Evolutionary conservation across 1,139 yeast species (phyloP).

Genomic region (Geotrichum histeridarum): DNA sequence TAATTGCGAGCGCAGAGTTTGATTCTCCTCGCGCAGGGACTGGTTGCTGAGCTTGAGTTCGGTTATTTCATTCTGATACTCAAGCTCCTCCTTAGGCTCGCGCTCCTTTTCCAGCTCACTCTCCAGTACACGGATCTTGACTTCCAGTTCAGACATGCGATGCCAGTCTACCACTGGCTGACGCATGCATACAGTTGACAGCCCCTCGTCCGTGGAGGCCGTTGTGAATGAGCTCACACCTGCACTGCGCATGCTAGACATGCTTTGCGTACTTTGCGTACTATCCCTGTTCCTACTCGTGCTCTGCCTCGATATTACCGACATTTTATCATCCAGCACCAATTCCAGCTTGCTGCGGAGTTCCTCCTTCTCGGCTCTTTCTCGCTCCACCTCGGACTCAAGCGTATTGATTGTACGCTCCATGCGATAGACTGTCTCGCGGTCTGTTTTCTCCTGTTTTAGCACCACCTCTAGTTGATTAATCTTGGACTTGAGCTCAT

Average conservation of each 20-base stretch:
- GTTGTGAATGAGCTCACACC: constrained; percentile 1
- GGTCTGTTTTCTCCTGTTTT: constrained; percentile 28
- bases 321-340: neutral
- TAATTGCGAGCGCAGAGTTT: neutral
- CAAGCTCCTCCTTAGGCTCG: neutral
- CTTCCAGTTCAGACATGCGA: neutral
- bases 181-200: neutral
- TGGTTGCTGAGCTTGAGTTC: constrained; percentile 1
- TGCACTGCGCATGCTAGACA: neutral
- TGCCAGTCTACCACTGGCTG: neutral
- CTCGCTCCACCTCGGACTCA: constrained; percentile 26
- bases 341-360: constrained; percentile 19
- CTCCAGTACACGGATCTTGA: neutral
- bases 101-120: neutral
- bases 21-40: neutral
- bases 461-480: constrained; percentile 33
- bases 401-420: constrained; percentile 28
- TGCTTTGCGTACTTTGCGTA: neutral
- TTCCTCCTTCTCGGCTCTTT: constrained; percentile 25
- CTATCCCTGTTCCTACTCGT: neutral
- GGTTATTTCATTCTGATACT: neutral
- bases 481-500: constrained; percentile 32
- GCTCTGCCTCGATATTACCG: neutral
- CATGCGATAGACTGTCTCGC: constrained; percentile 25
- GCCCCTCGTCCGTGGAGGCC: neutral